Percentiles rank a stretch among this genome's conserved stretches.
These are phyloP conservation scores for Aspergillus texensis DNA, from an alignment of 2,329 filamentous ascomycete genomes.

Conservation along the genomic window DNA sequence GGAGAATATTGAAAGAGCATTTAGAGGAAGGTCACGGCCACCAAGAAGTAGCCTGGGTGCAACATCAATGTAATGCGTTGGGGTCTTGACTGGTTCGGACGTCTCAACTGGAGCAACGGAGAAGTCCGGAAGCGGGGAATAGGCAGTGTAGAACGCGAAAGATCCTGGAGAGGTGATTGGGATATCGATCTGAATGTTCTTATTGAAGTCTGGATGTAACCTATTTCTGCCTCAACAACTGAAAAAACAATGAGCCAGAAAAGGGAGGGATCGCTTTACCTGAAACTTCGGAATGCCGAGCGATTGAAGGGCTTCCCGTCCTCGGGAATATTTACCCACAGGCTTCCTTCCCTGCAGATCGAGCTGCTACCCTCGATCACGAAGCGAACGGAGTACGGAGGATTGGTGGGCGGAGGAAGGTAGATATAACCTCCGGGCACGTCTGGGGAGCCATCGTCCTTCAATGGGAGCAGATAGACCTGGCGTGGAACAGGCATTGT, in stretches of 20 bases:
- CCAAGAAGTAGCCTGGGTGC: constrained; percentile 77
- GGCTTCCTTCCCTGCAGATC: constrained; percentile 88
- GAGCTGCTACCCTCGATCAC: constrained; percentile 93
- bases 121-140: constrained; percentile 80
- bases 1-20: constrained; percentile 89
- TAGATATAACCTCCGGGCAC: constrained; percentile 91
- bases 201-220: constrained; percentile 88
- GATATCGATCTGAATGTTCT: constrained; percentile 85
- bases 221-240: constrained; percentile 43
- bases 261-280: constrained; percentile 59
- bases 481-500: constrained; percentile 47
- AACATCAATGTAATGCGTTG: constrained; percentile 90
- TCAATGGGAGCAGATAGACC: constrained; percentile 86
- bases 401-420: constrained; percentile 75
- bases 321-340: constrained; percentile 95
- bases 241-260: background rate
- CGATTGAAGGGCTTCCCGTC: constrained; percentile 75
- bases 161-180: constrained; percentile 81
- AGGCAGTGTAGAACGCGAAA: constrained; percentile 93
- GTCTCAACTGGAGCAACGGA: constrained; percentile 58
- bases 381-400: constrained; percentile 77
- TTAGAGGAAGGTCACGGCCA: constrained; percentile 73
- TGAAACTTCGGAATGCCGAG: constrained; percentile 81
- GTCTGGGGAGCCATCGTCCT: constrained; percentile 89
- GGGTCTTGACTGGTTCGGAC: constrained; percentile 66